Conservation (phyloP, 768 basidiomycete genomes). For the Trametes sanguinea region DNA sequence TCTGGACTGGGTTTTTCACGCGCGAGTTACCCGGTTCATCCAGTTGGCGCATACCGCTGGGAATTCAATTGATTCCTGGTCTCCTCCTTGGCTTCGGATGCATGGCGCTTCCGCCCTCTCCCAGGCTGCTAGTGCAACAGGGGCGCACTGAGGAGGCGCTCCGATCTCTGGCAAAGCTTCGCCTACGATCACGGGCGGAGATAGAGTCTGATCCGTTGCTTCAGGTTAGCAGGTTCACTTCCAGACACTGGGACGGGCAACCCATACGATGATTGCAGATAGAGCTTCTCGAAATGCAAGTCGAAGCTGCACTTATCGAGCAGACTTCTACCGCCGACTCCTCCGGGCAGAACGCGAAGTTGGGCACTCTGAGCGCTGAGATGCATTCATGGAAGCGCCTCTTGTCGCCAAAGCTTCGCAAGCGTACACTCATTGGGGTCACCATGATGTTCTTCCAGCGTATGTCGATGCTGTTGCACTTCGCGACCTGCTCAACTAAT, state of each 20-base stretch:
- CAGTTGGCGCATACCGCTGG: constrained; percentile 81
- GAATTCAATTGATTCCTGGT: constrained; percentile 70
- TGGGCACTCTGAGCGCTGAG: constrained; percentile 28
- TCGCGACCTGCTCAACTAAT: background rate
- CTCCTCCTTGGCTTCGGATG: constrained; percentile 63
- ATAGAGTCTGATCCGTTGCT: constrained; percentile 51
- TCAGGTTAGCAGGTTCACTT: constrained; percentile 38
- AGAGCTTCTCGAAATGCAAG: constrained; percentile 77
- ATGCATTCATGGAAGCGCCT: constrained; percentile 59
- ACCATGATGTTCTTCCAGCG: constrained; percentile 85
- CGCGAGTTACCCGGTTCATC: constrained; percentile 60
- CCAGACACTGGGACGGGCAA: too few relatives aligned
- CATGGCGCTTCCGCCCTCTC: constrained; percentile 60
- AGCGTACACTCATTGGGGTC: constrained; percentile 68
- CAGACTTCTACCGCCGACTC: constrained; percentile 28
- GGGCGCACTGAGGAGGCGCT: constrained; percentile 61
- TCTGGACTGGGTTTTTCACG: constrained; percentile 80
- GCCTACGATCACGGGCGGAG: constrained; percentile 50
- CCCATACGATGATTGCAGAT: constrained; percentile 43
- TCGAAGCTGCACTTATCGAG: constrained; percentile 57
- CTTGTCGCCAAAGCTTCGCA: constrained; percentile 53
- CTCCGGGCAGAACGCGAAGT: constrained; percentile 1
- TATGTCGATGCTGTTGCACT: constrained; percentile 35
- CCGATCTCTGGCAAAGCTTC: constrained; percentile 54
- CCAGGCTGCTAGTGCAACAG: constrained; percentile 57